A percentile compares a stretch with the other conserved stretches of the same genome.
These are phyloP conservation scores for Nepenthes alata DNA, from an alignment of 179 eudicot species.

Conservation along the genomic window DNA sequence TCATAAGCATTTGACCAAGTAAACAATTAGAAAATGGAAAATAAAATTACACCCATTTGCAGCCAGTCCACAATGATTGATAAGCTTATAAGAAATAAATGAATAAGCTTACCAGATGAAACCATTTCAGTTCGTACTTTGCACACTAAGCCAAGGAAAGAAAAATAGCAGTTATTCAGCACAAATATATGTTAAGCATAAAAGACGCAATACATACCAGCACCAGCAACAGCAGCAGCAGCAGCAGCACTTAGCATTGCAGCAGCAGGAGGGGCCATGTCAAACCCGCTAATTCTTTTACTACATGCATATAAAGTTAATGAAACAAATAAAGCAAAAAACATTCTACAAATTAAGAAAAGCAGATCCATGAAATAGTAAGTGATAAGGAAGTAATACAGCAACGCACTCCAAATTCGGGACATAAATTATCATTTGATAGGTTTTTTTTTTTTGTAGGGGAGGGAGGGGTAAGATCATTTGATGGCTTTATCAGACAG, in stretches of 20 bases:
- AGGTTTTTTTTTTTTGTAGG: too few relatives aligned
- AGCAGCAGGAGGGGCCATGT: slow-evolving; percentile 93
- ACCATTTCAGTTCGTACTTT: slow-evolving; percentile 60
- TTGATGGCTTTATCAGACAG: too few relatives aligned
- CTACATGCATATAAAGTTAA: slow-evolving; percentile 29
- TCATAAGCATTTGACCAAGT: slow-evolving; percentile 37
- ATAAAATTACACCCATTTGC: slow-evolving; percentile 15
- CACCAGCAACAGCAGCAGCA: slow-evolving; percentile 36
- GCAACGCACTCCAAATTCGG: too few relatives aligned
- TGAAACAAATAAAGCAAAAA: too few relatives aligned
- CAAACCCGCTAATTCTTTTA: slow-evolving; percentile 92
- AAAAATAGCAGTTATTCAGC: slow-evolving; percentile 38
- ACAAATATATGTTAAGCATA: slow-evolving; percentile 14
- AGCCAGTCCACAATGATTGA: slow-evolving; percentile 9
- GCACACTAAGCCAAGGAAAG: slow-evolving; percentile 60
- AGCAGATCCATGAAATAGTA: too few relatives aligned
- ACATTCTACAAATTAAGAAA: too few relatives aligned
- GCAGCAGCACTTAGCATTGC: slow-evolving; percentile 60
- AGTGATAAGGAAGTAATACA: too few relatives aligned
- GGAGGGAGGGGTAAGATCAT: too few relatives aligned
- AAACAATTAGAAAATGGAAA: slow-evolving; percentile 28
- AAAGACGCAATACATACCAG: slow-evolving; percentile 25
- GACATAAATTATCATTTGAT: too few relatives aligned
- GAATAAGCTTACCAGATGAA: slow-evolving; percentile 70
- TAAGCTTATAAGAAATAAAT: slow-evolving; percentile 21